Evolutionary conservation across 495 filamentous ascomycete species (phyloP), one percentile per base, ranked within the genome.

Genomic region (Pseudomonodictys pantanalensis): DNA sequence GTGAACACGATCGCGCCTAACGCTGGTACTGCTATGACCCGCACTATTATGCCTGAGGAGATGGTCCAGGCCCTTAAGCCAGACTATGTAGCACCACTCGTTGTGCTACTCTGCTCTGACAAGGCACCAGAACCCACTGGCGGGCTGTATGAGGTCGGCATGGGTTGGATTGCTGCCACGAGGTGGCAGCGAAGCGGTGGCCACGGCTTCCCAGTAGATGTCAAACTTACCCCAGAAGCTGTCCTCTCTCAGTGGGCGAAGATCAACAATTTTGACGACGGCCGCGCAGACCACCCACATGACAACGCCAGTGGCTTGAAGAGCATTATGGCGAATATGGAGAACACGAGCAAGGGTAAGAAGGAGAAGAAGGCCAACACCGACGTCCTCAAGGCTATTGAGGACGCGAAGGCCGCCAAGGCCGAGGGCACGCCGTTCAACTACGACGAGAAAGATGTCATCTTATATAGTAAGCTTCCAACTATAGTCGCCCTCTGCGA

Each of bases 61-160:
- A 86, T 97, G 79, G 91, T 98, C 41, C 92, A 97, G 79, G 95
- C 93, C 32, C 96, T 98, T 83, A 98, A 98, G 86, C 93, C 93
- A 42, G 93, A 97, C 67, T 97, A 97, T 72, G 92, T 98, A 74
- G 93, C 93, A 42, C 93, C 93, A 44, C 72, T 97, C 38, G 92
- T 98, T 45, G 86, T 88, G 25, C 83, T 90, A 29, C 86, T 98
- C 39, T 87, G 83, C 78, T 93, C 90, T 52, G 93, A 98, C 75
- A 89, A 89, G 69, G 79, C 88, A 22, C 92, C 92, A 25, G 83
- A 86, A 62, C 85, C 89, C 63, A 97, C 91, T 60, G 92, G 92
- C 65, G 86, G 85, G 49, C 83, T 98, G n/a, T 98, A 87, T 75
- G 93, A 98, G 79, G 89, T 92, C 58, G 93, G 93, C 68, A 92